Evolutionary conservation across 306 rosid genomes (phyloP), one percentile per base, ranked within the genome.

Genomic region (Quercus dentata): DNA sequence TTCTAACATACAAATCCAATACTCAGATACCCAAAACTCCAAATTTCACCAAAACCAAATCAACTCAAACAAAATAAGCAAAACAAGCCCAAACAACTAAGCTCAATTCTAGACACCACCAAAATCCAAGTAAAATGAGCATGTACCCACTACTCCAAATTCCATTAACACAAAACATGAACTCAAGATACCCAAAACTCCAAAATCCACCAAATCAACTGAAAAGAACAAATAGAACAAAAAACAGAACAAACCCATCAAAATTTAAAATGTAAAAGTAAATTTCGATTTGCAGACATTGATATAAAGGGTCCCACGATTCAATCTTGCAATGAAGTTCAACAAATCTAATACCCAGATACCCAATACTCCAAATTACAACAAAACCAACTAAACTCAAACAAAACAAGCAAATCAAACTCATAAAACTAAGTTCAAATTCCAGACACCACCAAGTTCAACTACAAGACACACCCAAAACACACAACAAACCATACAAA

Each of bases 21-120:
- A 13, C 64, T 78, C 31, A 68, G 75, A 79, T 74, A 33, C 13
- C 18, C 58, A 75, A 76, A 1, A 20, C 55, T 71, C 21, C 41
- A 85, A 46, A 80, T 51, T 27, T 21, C 78, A 1, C 9, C 13
- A 11, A 63, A 33, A 61, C 5, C 8, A 52, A 38, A 25, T 14
- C 63, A 73, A 69, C 54, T 52, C 14, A 35, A 77, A 56, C 74
- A 63, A 64, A 15, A 59, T 1, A 59, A 20, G 12, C 74, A 63
- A 64, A 15, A 59, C 6, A 23, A 20, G 23, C 65, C 25, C 65
- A 59, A 0, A 20, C 23, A 59, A 59, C 65, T 59, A 3, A 10
- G 54, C 15, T 49, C 54, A 49, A 49, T 13, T 10, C 30, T 30
- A 59, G 65, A 59, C 17, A 59, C 65, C 15, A 59, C 3, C 23